phyloP scores from a whole-genome alignment of 768 basidiomycete genomes.

The Russula olivacea region DNA sequence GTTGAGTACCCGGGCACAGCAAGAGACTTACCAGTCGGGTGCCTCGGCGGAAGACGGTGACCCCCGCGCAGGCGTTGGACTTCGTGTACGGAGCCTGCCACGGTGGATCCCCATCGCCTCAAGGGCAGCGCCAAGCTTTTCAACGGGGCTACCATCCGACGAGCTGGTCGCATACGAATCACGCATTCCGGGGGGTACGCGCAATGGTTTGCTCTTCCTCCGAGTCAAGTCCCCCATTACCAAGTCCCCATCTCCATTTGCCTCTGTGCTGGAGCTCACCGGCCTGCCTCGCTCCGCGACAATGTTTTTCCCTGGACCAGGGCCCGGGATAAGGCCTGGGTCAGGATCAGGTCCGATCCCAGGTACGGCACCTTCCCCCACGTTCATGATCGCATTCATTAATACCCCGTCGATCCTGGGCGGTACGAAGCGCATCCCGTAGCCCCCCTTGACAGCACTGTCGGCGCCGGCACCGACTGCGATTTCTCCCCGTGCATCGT shows the following conservation, averaged over 20 bases:
- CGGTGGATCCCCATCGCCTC: conserved; percentile 37
- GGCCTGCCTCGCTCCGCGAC: conserved; percentile 1
- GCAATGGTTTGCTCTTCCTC: conserved; percentile 26
- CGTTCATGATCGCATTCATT: neutral
- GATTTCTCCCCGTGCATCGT: conserved; percentile 16
- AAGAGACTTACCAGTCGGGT: conserved; percentile 41
- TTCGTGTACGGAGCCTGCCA: conserved; percentile 48
- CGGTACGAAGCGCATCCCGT: conserved; percentile 8
- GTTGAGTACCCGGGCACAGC: neutral
- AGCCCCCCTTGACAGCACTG: neutral
- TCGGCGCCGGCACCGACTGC: neutral
- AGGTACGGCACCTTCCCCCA: neutral
- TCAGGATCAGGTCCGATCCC: neutral
- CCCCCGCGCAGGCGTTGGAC: conserved; percentile 44
- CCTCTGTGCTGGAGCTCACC: conserved; percentile 2
- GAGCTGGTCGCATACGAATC: conserved; percentile 41
- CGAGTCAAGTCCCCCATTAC: neutral
- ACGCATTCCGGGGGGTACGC: conserved; percentile 27
- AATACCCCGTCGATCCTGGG: conserved; percentile 3
- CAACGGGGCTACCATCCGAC: conserved; percentile 44
- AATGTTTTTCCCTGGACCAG: neutral
- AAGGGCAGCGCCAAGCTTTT: conserved; percentile 34
- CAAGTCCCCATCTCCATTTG: conserved; percentile 11
- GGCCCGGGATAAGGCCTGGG: neutral
- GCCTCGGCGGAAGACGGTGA: conserved; percentile 25